A percentile compares a stretch with the other conserved stretches of the same genome.
Conservation (phyloP, 176 grass and related monocot genomes). For the Miscanthus lutarioriparius region DNA sequence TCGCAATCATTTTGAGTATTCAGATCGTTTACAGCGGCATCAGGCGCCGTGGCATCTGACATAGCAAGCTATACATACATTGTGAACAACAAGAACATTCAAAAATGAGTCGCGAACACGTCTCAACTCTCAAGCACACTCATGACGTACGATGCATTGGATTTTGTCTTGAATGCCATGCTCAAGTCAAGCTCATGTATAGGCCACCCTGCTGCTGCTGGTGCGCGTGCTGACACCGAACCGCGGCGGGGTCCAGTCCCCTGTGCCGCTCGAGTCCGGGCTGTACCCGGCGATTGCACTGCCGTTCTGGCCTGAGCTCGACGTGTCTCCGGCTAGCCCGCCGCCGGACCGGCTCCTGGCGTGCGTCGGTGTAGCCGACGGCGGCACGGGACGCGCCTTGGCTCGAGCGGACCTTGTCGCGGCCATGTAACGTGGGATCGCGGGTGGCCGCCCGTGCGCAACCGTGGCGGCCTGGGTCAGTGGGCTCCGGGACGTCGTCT, state of each 20-base stretch:
- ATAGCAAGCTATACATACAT: constrained; percentile 22
- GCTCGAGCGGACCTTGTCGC: constrained; percentile 61
- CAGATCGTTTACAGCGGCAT: constrained; percentile 11
- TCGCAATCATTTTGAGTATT: neutral
- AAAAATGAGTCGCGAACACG: neutral
- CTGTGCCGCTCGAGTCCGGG: constrained; percentile 47
- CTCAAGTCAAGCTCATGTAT: constrained; percentile 34
- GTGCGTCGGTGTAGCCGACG: constrained; percentile 16
- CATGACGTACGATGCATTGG: neutral
- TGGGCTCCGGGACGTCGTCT: constrained; percentile 36
- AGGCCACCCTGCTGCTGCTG: constrained; percentile 36
- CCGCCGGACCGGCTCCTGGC: constrained; percentile 18
- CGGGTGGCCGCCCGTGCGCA: neutral
- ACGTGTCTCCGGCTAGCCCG: constrained; percentile 33
- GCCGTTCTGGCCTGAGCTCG: constrained; percentile 39
- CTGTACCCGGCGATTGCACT: constrained; percentile 34
- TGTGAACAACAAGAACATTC: neutral
- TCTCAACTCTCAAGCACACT: neutral
- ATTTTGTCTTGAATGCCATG: neutral
- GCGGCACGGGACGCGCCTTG: constrained; percentile 42
- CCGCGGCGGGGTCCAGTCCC: constrained; percentile 41
- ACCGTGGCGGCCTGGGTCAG: neutral
- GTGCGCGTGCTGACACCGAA: constrained; percentile 6
- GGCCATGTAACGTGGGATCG: constrained; percentile 62
- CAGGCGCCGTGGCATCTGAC: neutral